A percentile compares a stretch with the other conserved stretches of the same genome.
Evolutionary conservation across 1,284 basidiomycete genomes (phyloP).

Genomic region (Meripilus lineatus): DNA sequence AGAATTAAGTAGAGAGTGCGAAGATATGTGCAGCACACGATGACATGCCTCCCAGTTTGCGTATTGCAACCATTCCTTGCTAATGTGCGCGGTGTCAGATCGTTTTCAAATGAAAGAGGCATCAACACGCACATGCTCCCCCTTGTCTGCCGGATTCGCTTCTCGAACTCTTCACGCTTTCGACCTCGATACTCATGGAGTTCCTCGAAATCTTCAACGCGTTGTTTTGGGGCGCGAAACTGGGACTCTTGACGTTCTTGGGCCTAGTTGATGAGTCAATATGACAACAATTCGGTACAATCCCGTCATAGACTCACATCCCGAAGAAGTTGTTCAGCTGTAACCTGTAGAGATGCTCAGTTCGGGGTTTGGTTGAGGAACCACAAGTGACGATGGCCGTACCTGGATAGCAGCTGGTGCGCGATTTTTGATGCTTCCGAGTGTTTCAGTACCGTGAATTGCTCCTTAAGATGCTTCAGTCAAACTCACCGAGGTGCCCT

Average conservation of each 20-base stretch:
- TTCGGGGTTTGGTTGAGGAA: slow-evolving; percentile 13
- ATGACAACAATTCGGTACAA: no score
- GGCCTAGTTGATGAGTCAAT: slow-evolving; percentile 46
- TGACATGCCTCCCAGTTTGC: slow-evolving; percentile 73
- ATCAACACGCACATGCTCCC: slow-evolving; percentile 65
- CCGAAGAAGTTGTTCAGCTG: slow-evolving; percentile 94
- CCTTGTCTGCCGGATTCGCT: slow-evolving; percentile 86
- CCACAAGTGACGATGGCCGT: slow-evolving; percentile 15
- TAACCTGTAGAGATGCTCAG: slow-evolving; percentile 57
- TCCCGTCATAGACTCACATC: slow-evolving; percentile 63
- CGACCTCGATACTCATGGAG: slow-evolving; percentile 93
- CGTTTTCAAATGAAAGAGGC: neutral
- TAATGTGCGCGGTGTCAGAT: slow-evolving; percentile 23
- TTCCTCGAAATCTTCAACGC: slow-evolving; percentile 97
- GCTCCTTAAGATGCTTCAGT: no score
- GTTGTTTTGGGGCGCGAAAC: slow-evolving; percentile 88
- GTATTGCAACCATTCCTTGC: slow-evolving; percentile 80
- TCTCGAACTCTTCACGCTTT: slow-evolving; percentile 96
- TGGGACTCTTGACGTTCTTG: slow-evolving; percentile 95
- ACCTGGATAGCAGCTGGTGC: slow-evolving; percentile 91
- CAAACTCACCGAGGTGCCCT: slow-evolving; percentile 43
- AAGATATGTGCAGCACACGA: neutral
- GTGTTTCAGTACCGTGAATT: no score
- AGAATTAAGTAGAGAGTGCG: neutral
- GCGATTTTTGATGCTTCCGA: slow-evolving; percentile 96